Percentiles rank a stretch among this genome's conserved stretches.
phyloP scores from a whole-genome alignment of 2,329 filamentous ascomycete species.

The Colletotrichum orchidophilum region DNA sequence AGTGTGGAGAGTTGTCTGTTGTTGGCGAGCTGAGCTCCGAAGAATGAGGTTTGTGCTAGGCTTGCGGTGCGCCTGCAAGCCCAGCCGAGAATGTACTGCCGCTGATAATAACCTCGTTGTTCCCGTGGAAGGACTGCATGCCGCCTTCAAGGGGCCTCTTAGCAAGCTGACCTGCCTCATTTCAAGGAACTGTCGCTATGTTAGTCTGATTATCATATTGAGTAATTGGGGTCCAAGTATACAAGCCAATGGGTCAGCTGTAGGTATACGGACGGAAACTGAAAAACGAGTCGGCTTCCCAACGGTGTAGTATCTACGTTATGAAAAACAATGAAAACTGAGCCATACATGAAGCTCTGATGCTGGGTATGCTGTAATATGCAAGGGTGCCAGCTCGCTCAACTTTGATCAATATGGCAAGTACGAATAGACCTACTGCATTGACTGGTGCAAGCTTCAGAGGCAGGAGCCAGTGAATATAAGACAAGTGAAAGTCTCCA shows the following conservation, averaged over 20 bases:
- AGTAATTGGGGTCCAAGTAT: neutral
- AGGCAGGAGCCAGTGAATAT: neutral
- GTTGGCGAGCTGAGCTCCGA: neutral
- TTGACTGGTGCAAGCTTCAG: neutral
- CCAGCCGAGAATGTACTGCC: neutral
- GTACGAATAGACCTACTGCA: neutral
- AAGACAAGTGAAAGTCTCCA: neutral
- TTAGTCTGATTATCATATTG: neutral
- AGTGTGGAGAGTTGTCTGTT: slow-evolving; percentile 25
- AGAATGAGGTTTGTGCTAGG: neutral
- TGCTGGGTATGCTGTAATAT: neutral
- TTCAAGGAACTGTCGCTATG: neutral
- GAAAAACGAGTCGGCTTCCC: neutral
- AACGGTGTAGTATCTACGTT: neutral
- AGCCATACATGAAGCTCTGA: neutral
- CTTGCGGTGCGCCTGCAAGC: slow-evolving; percentile 9
- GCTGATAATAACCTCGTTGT: neutral
- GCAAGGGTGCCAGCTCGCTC: neutral
- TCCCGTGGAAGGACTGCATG: neutral
- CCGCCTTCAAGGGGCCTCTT: slow-evolving; percentile 10
- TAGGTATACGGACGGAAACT: no score
- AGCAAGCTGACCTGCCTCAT: slow-evolving; percentile 25
- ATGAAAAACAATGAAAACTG: neutral
- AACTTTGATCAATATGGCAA: neutral
- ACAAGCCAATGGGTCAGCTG: neutral